Percentiles rank a stretch among this genome's conserved stretches.
Evolutionary conservation across 805 yeast genomes (phyloP).

Genomic region (Wickerhamomyces ciferrii): DNA sequence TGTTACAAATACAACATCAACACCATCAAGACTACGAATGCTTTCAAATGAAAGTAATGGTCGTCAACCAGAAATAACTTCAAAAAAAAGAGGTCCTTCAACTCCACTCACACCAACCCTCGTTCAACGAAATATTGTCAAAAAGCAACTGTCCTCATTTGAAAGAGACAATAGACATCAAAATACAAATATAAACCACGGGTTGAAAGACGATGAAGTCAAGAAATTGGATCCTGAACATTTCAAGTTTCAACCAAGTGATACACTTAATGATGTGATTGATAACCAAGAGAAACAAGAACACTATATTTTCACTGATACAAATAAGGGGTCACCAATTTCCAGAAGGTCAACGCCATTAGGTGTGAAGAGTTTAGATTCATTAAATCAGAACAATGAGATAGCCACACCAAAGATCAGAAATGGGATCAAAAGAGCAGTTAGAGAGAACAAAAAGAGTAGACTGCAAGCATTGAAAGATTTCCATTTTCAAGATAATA

Average conservation of each 20-base stretch:
- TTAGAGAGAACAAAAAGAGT: conserved; percentile 18
- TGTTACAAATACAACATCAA: conserved; percentile 1
- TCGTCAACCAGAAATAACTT: neutral
- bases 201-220: neutral
- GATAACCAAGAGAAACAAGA: conserved; percentile 1
- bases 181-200: neutral
- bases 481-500: conserved; percentile 4
- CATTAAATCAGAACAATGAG: neutral
- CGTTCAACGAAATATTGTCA: conserved; percentile 16
- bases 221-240: neutral
- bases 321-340: conserved; percentile 15
- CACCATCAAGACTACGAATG: conserved; percentile 16
- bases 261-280: neutral
- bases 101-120: conserved; percentile 23
- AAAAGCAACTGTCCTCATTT: conserved; percentile 8
- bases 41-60: conserved; percentile 12
- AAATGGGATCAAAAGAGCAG: conserved; percentile 20
- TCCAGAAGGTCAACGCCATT: conserved; percentile 4
- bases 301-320: neutral
- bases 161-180: neutral
- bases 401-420: conserved; percentile 17
- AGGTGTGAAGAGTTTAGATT: neutral
- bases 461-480: conserved; percentile 16
- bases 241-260: neutral
- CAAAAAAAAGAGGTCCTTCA: conserved; percentile 20